Percentiles rank a stretch among this genome's conserved stretches.
These are phyloP conservation scores for Mycosarcoma maydis DNA, from an alignment of 1,284 basidiomycete species.

Conservation along the genomic window DNA sequence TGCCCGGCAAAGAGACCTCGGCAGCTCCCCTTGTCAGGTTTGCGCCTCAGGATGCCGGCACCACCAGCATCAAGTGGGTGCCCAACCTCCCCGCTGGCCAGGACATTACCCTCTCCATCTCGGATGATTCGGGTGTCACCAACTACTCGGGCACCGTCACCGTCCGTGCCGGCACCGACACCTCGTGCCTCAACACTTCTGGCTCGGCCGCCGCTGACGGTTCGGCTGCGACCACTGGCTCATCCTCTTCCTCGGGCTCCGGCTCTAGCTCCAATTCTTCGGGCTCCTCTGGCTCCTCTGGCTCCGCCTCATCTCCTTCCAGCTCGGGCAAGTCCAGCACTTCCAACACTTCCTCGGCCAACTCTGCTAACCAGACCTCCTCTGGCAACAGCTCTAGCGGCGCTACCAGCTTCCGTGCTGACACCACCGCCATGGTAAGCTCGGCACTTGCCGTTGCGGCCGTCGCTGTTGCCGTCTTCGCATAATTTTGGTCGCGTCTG, in stretches of 20 bases:
- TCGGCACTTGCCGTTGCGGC: slow-evolving; percentile 32
- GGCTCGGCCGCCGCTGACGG: slow-evolving; percentile 20
- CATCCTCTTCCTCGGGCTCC: slow-evolving; percentile 7
- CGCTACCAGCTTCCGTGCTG: slow-evolving; percentile 16
- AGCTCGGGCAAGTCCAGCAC: slow-evolving; percentile 3
- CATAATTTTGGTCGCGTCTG: slow-evolving; percentile 5
- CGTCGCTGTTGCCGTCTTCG: slow-evolving; percentile 26
- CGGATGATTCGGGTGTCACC: slow-evolving; percentile 25
- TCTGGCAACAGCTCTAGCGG: slow-evolving; percentile 16
- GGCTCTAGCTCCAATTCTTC: slow-evolving; percentile 15
- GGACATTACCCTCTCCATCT: slow-evolving; percentile 33
- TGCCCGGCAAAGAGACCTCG: slow-evolving; percentile 33
- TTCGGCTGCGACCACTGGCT: slow-evolving; percentile 16
- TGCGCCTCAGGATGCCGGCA: slow-evolving; percentile 18
- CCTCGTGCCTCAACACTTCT: slow-evolving; percentile 19
- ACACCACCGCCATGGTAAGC: slow-evolving; percentile 27
- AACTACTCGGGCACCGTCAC: slow-evolving; percentile 28
- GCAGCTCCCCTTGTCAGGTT: slow-evolving; percentile 38
- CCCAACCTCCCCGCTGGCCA: slow-evolving; percentile 33
- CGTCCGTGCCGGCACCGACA: slow-evolving; percentile 30
- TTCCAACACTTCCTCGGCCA: too few relatives aligned
- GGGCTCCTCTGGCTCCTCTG: slow-evolving; percentile 5
- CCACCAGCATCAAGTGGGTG: slow-evolving; percentile 29
- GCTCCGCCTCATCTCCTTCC: slow-evolving; percentile 9
- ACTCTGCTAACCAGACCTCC: slow-evolving; percentile 2